phyloP scores from a whole-genome alignment of 148 eudicot genomes.

The Rhododendron simsii region DNA sequence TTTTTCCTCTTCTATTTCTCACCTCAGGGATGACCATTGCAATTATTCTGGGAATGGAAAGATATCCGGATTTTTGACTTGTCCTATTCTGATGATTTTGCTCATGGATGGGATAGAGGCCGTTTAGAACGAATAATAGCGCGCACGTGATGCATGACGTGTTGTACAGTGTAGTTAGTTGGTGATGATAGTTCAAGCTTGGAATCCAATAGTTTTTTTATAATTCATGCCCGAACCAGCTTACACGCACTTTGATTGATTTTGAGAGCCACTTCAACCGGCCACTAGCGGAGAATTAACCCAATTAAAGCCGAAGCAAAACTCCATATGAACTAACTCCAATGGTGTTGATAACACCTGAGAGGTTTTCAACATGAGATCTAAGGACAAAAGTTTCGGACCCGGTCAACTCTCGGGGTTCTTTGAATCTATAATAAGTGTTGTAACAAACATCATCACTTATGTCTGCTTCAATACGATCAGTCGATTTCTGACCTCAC shows the following conservation, averaged over 20 bases:
- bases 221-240: too few relatives aligned
- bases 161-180: conserved; percentile 1
- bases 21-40: not conserved
- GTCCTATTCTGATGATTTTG: not conserved
- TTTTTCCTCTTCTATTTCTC: not conserved
- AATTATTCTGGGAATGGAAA: not conserved
- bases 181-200: not conserved
- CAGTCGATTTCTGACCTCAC: not conserved
- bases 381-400: too few relatives aligned
- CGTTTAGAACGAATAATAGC: not conserved
- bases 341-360: too few relatives aligned
- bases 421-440: not conserved
- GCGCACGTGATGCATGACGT: not conserved
- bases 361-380: too few relatives aligned
- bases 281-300: not conserved
- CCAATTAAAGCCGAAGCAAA: too few relatives aligned
- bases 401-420: not conserved
- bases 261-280: too few relatives aligned
- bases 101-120: not conserved
- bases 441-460: not conserved
- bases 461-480: not conserved
- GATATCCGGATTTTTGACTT: not conserved
- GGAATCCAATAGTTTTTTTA: too few relatives aligned
- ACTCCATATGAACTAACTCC: not conserved
- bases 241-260: too few relatives aligned